phyloP scores from a whole-genome alignment of 2,329 filamentous ascomycete species.

The Coniochaeta pulveracea region DNA sequence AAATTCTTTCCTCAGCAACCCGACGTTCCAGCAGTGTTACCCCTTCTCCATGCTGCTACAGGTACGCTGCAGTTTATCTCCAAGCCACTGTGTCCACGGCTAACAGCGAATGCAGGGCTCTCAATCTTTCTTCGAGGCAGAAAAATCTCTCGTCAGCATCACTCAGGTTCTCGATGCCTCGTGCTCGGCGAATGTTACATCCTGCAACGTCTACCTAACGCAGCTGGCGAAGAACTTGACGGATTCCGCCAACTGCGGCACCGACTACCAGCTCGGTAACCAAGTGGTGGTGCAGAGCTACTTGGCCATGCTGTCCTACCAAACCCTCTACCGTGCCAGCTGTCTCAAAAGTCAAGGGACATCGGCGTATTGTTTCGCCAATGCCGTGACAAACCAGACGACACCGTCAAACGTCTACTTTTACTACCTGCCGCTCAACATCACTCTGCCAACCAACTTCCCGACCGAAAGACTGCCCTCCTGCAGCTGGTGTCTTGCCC shows the following conservation, averaged over 20 bases:
- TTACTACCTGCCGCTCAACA: slow-evolving; percentile 78
- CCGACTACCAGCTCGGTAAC: slow-evolving; percentile 58
- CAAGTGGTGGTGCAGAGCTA: slow-evolving; percentile 64
- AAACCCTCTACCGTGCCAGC: slow-evolving; percentile 65
- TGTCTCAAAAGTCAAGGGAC: slow-evolving; percentile 62
- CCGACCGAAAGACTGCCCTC: too few relatives aligned
- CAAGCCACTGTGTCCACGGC: background rate
- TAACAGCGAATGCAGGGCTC: slow-evolving; percentile 50
- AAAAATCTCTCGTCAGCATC: slow-evolving; percentile 59
- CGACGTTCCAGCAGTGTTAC: slow-evolving; percentile 62
- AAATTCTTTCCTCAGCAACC: slow-evolving; percentile 50
- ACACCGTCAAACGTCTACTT: slow-evolving; percentile 64
- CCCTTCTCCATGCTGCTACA: slow-evolving; percentile 77
- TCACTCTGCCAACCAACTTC: slow-evolving; percentile 52
- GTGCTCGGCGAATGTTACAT: slow-evolving; percentile 55
- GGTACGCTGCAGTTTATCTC: slow-evolving; percentile 31
- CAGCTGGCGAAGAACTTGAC: slow-evolving; percentile 55
- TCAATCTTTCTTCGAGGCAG: slow-evolving; percentile 69
- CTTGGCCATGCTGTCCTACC: slow-evolving; percentile 65
- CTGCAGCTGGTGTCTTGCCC: slow-evolving; percentile 65
- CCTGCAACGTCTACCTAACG: slow-evolving; percentile 56
- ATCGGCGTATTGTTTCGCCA: slow-evolving; percentile 68
- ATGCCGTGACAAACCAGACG: slow-evolving; percentile 66
- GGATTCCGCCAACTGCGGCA: slow-evolving; percentile 51
- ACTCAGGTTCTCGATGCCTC: slow-evolving; percentile 69